These are phyloP conservation scores for Naganishia sp. DNA, from an alignment of 1,284 basidiomycete species.

Conservation along the genomic window DNA sequence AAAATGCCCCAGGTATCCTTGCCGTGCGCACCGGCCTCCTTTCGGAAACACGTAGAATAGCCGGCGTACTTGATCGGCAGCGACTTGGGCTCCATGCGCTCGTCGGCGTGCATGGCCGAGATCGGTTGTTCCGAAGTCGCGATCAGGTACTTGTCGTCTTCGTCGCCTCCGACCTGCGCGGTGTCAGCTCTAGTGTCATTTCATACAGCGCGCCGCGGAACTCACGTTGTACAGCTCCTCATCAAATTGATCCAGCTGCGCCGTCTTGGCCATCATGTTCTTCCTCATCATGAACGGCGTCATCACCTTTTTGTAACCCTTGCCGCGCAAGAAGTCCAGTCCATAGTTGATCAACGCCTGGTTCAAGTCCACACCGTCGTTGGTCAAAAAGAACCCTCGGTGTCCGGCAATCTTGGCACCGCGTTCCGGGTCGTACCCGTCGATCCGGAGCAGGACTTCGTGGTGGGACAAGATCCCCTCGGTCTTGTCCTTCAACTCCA, in stretches of 20 bases:
- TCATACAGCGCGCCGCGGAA: not conserved
- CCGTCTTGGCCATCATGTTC: constrained; percentile 94
- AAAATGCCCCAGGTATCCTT: constrained; percentile 99
- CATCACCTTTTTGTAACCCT: constrained; percentile 89
- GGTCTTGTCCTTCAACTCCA: constrained; percentile 61
- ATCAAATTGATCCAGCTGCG: constrained; percentile 96
- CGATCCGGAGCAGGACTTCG: constrained; percentile 88
- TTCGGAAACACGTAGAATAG: constrained; percentile 94
- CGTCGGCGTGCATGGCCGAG: constrained; percentile 90
- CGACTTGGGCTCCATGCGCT: constrained; percentile 93
- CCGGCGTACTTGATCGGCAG: constrained; percentile 77
- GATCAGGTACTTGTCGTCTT: constrained; percentile 98
- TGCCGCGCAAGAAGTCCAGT: constrained; percentile 83
- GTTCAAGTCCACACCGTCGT: constrained; percentile 95
- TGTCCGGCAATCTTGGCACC: constrained; percentile 93
- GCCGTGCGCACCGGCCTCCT: constrained; percentile 95
- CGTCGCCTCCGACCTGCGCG: constrained; percentile 73
- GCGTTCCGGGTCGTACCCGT: constrained; percentile 94
- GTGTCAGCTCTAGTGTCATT: not conserved
- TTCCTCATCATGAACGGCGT: constrained; percentile 99
- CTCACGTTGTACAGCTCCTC: constrained; percentile 93
- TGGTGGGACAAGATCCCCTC: constrained; percentile 88
- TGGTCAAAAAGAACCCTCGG: constrained; percentile 92
- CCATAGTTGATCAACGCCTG: constrained; percentile 95
- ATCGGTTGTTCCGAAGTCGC: constrained; percentile 99